phyloP scores from a whole-genome alignment of 2,329 filamentous ascomycete genomes.

The Nemania abortiva region DNA sequence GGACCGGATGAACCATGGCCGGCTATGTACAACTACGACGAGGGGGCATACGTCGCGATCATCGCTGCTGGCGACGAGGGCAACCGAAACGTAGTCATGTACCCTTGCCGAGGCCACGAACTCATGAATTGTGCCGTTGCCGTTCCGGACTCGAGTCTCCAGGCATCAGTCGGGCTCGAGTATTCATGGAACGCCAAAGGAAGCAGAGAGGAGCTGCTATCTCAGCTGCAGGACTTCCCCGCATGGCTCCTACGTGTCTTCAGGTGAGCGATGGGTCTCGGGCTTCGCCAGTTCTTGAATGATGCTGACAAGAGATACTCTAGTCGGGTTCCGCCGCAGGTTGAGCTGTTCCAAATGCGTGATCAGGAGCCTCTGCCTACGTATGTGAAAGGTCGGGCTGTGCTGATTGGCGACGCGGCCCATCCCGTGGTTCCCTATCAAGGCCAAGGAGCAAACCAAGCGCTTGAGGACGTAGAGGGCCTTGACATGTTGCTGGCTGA shows the following conservation, averaged over 20 bases:
- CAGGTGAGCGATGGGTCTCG: not conserved
- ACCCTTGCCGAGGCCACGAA: not conserved
- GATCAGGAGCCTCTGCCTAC: not conserved
- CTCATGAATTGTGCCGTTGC: not conserved
- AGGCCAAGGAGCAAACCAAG: not conserved
- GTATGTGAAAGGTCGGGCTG: not conserved
- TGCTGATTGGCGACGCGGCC: not conserved
- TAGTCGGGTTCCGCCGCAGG: not conserved
- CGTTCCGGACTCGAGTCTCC: not conserved
- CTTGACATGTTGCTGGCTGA: not conserved
- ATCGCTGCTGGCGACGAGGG: not conserved
- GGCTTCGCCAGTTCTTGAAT: not conserved
- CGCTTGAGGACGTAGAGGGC: not conserved
- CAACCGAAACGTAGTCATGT: not conserved
- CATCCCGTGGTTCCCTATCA: not conserved
- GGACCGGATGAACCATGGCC: not conserved
- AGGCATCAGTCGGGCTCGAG: not conserved
- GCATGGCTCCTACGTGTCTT: not conserved
- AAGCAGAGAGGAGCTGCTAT: not conserved
- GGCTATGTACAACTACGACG: not conserved
- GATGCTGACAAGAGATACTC: not conserved
- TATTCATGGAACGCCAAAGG: not conserved
- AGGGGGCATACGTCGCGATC: not conserved
- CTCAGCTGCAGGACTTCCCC: not conserved
- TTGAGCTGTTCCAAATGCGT: not conserved